Percentiles rank a stretch among this genome's conserved stretches.
phyloP scores from a whole-genome alignment of 257 asterid species.

The Apocynum venetum region DNA sequence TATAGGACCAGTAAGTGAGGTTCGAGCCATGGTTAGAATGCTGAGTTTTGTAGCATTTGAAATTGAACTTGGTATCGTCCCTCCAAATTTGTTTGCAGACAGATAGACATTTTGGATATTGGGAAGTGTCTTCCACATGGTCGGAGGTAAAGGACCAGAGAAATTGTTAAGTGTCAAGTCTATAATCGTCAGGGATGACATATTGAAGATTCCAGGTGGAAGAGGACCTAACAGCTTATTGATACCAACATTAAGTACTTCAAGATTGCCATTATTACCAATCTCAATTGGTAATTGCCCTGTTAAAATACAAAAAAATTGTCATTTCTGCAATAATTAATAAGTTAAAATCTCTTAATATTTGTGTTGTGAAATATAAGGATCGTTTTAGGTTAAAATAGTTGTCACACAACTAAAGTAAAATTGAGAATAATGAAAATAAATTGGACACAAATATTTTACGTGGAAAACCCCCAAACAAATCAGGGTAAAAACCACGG shows the following conservation, averaged over 20 bases:
- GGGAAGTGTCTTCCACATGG: slow-evolving; percentile 20
- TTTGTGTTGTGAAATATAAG: too few relatives aligned
- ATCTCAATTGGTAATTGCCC: slow-evolving; percentile 30
- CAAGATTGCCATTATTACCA: slow-evolving; percentile 6
- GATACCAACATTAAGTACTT: background rate
- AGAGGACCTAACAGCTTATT: slow-evolving; percentile 8
- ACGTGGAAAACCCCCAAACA: too few relatives aligned
- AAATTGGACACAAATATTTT: too few relatives aligned
- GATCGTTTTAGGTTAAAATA: too few relatives aligned
- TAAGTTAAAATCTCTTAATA: too few relatives aligned
- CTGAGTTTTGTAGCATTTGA: slow-evolving; percentile 48
- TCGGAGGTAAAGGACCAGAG: slow-evolving; percentile 37
- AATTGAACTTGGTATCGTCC: slow-evolving; percentile 39
- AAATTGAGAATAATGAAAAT: too few relatives aligned
- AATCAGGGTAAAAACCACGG: too few relatives aligned
- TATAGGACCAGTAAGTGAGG: slow-evolving; percentile 33
- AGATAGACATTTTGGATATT: background rate
- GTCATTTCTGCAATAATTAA: background rate
- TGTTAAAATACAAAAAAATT: slow-evolving; percentile 8
- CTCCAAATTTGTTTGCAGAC: slow-evolving; percentile 27
- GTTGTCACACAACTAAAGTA: too few relatives aligned
- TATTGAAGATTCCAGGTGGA: slow-evolving; percentile 19
- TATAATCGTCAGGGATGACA: slow-evolving; percentile 12
- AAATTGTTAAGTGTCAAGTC: slow-evolving; percentile 23
- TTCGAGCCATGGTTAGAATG: slow-evolving; percentile 6